phyloP scores from a whole-genome alignment of 768 basidiomycete genomes.

The Tubosaeta sp. region DNA sequence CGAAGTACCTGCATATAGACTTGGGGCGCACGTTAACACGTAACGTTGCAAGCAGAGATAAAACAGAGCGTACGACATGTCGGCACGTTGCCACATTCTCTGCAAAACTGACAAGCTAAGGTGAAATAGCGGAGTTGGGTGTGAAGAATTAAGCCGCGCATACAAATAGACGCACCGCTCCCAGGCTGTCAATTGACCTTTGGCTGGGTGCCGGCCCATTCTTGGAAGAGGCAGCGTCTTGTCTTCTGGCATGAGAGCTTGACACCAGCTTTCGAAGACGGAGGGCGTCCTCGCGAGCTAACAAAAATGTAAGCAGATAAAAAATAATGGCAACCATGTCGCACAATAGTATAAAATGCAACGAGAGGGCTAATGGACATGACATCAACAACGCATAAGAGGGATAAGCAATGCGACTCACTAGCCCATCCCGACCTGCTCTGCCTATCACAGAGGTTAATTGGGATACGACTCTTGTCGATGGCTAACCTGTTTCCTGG shows the following conservation, averaged over 20 bases:
- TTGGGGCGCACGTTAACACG: slow-evolving; percentile 22
- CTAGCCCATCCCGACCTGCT: slow-evolving; percentile 73
- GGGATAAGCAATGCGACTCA: slow-evolving; percentile 29
- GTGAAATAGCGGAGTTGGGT: background rate
- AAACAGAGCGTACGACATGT: slow-evolving; percentile 54
- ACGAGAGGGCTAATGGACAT: slow-evolving; percentile 56
- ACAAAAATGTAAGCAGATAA: background rate
- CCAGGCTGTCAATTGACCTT: slow-evolving; percentile 59
- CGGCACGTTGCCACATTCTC: slow-evolving; percentile 60
- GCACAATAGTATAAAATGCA: slow-evolving; percentile 81
- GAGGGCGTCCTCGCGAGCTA: slow-evolving; percentile 74
- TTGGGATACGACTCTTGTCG: background rate
- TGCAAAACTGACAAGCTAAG: slow-evolving; percentile 48
- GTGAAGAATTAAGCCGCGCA: slow-evolving; percentile 11
- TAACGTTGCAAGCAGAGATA: background rate
- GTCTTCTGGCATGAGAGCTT: slow-evolving; percentile 43
- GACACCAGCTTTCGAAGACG: slow-evolving; percentile 52
- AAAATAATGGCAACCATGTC: slow-evolving; percentile 9
- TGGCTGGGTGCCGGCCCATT: slow-evolving; percentile 65
- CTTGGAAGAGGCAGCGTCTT: slow-evolving; percentile 35
- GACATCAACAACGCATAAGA: background rate
- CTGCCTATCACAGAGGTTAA: slow-evolving; percentile 44
- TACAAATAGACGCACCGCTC: slow-evolving; percentile 40
- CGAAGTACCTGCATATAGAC: slow-evolving; percentile 80
- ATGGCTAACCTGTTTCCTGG: slow-evolving; percentile 69